Evolutionary conservation across 1,284 basidiomycete species (phyloP).

Genomic region (Xerocomus amazonicus): DNA sequence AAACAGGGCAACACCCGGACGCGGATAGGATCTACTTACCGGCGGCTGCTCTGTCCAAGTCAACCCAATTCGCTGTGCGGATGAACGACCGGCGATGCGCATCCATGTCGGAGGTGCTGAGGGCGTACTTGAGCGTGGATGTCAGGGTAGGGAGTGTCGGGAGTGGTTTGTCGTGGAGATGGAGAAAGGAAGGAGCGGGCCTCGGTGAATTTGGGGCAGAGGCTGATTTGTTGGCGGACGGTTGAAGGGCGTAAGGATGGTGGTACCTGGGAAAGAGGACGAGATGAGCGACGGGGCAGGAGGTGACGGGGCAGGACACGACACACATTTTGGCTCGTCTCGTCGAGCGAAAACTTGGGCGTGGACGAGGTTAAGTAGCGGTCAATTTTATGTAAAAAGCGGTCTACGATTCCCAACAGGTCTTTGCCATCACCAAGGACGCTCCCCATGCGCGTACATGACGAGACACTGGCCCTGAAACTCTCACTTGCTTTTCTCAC

Average conservation of each 20-base stretch:
- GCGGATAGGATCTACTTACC: slow-evolving; percentile 28
- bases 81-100: slow-evolving; percentile 13
- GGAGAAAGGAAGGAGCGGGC: slow-evolving; percentile 8
- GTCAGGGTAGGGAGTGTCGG: slow-evolving; percentile 25
- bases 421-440: too few relatives aligned
- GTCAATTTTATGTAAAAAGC: too few relatives aligned
- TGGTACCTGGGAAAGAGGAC: slow-evolving; percentile 19
- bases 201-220: slow-evolving; percentile 31
- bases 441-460: neutral
- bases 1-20: slow-evolving; percentile 7
- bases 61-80: slow-evolving; percentile 28
- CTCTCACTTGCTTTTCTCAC: slow-evolving; percentile 1
- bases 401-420: too few relatives aligned
- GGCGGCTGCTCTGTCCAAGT: slow-evolving; percentile 6
- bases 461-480: neutral
- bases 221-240: slow-evolving; percentile 23
- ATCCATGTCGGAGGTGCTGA: slow-evolving; percentile 17
- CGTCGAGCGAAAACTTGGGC: too few relatives aligned
- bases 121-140: slow-evolving; percentile 7
- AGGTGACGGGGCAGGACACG: too few relatives aligned
- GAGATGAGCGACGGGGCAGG: too few relatives aligned
- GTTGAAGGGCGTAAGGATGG: slow-evolving; percentile 19
- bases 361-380: too few relatives aligned
- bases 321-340: too few relatives aligned
- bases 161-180: slow-evolving; percentile 28